Percentiles rank a stretch among this genome's conserved stretches.
These are phyloP conservation scores for Cladobotryum protrusum DNA, from an alignment of 2,329 filamentous ascomycete genomes.

Conservation along the genomic window DNA sequence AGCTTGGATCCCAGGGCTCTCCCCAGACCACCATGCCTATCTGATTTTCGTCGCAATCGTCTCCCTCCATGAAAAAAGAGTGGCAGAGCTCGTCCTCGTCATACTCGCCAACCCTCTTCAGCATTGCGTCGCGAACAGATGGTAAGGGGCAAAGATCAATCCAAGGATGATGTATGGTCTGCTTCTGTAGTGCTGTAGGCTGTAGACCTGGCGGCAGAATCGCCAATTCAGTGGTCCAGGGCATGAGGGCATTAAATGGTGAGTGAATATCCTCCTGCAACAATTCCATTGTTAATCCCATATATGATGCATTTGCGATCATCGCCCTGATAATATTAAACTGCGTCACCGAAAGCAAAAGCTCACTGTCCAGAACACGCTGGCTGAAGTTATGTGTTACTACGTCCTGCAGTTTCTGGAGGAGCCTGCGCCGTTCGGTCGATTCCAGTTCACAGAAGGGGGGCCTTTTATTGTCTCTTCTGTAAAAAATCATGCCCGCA, in stretches of 20 bases:
- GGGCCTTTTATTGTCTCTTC: background rate
- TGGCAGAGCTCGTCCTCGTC: constrained; percentile 15
- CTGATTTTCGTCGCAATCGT: constrained; percentile 3
- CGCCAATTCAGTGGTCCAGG: background rate
- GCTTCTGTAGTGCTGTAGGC: constrained; percentile 11
- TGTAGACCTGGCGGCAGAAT: constrained; percentile 8
- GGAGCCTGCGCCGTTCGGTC: background rate
- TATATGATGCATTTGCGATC: background rate
- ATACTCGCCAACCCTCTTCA: background rate
- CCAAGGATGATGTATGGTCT: constrained; percentile 13
- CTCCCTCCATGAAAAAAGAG: constrained; percentile 4
- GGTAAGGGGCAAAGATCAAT: constrained; percentile 11
- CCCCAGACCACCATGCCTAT: constrained; percentile 40
- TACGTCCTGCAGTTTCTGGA: constrained; percentile 3
- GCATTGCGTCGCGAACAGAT: constrained; percentile 7
- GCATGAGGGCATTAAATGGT: constrained; percentile 1
- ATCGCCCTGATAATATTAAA: constrained; percentile 8
- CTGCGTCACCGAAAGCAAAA: constrained; percentile 6
- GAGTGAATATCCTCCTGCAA: constrained; percentile 3
- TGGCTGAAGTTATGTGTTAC: background rate
- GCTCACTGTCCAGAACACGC: constrained; percentile 1
- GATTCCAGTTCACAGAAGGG: background rate
- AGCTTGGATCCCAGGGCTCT: constrained; percentile 35
- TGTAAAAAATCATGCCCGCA: too few species aligned
- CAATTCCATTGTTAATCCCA: background rate